Conservation (phyloP, 768 basidiomycete genomes). For the Pleurotus citrinopileatus region DNA sequence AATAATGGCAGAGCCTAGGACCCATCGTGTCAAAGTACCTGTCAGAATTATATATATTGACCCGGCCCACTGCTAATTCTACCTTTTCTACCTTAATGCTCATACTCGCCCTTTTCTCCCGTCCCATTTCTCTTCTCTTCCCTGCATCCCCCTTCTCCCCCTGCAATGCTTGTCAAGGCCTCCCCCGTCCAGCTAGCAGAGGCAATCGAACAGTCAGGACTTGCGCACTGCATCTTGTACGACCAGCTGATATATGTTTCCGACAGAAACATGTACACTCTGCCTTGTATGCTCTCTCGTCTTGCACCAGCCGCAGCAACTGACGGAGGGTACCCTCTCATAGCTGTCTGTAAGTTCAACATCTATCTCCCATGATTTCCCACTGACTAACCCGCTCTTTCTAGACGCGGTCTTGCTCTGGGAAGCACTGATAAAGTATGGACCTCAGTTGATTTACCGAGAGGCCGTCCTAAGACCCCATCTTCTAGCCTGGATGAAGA, state of each 20-base stretch:
- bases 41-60: constrained; percentile 8
- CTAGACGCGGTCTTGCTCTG: constrained; percentile 7
- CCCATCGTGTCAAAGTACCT: constrained; percentile 9
- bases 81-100: constrained; percentile 2
- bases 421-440: constrained; percentile 9
- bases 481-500: constrained; percentile 1
- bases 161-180: not conserved
- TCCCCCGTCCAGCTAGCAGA: not conserved
- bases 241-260: not conserved
- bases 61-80: constrained; percentile 2
- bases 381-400: not conserved
- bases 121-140: not conserved
- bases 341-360: constrained; percentile 5
- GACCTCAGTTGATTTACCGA: not conserved
- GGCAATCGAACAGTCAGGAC: not conserved
- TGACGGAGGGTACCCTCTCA: not conserved
- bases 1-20: constrained; percentile 8
- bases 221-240: not conserved
- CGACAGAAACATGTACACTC: constrained; percentile 2
- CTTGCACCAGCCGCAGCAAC: not conserved
- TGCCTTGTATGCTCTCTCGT: constrained; percentile 1
- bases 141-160: not conserved
- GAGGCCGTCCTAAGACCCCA: not conserved
- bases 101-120: not conserved
- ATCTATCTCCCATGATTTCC: not conserved